A percentile compares a stretch with the other conserved stretches of the same genome.
Evolutionary conservation across 2,329 filamentous ascomycete species (phyloP).

Genomic region (Cladosporium sp.): DNA sequence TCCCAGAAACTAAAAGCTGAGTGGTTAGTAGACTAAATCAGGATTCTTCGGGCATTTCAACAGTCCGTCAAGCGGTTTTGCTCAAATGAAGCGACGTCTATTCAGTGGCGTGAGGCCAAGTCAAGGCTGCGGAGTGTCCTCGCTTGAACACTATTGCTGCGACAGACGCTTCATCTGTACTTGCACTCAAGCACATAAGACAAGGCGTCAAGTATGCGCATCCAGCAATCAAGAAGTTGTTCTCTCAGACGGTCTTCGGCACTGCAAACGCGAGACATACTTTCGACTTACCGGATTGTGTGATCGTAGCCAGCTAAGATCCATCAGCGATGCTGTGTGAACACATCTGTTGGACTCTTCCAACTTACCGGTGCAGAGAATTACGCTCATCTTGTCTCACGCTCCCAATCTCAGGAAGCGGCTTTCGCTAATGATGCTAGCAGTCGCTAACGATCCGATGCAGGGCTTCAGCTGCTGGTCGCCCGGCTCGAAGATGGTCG

Average conservation of each 20-base stretch:
- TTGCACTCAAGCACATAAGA: neutral
- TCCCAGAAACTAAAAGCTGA: slow-evolving; percentile 80
- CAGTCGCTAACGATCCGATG: slow-evolving; percentile 1
- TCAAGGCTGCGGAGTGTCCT: neutral
- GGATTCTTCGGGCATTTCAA: neutral
- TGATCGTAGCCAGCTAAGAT: slow-evolving; percentile 67
- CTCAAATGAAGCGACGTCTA: neutral
- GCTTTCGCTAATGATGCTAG: slow-evolving; percentile 11
- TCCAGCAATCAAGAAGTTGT: neutral
- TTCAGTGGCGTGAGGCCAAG: neutral
- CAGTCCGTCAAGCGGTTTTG: neutral
- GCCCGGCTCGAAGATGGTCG: neutral
- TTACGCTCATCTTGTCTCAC: slow-evolving; percentile 58
- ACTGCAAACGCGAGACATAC: neutral
- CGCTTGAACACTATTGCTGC: neutral
- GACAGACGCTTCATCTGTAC: neutral
- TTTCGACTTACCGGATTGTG: slow-evolving; percentile 63
- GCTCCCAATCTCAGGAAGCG: slow-evolving; percentile 5
- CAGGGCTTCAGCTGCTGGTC: neutral
- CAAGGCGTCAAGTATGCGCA: neutral
- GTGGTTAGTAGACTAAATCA: neutral
- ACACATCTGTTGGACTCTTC: slow-evolving; percentile 26
- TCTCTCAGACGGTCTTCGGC: neutral
- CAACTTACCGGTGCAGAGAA: slow-evolving; percentile 63
- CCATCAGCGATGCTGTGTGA: slow-evolving; percentile 22